Evolutionary conservation across 306 rosid genomes (phyloP).

Genomic region (Cucurbita pepo): DNA sequence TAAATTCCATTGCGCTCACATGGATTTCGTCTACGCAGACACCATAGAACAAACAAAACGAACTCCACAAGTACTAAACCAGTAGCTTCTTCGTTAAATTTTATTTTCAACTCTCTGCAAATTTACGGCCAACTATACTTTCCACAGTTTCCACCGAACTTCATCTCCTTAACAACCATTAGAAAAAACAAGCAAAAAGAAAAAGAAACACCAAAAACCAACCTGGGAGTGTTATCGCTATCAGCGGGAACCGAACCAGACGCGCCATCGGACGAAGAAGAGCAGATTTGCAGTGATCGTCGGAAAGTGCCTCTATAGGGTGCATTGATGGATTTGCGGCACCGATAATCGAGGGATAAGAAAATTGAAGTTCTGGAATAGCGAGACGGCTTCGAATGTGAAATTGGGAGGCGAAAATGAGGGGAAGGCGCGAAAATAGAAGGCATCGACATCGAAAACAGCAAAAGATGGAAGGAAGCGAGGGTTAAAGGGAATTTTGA

Average conservation of each 20-base stretch:
- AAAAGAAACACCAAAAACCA: background rate
- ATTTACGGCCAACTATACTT: background rate
- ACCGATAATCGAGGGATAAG: background rate
- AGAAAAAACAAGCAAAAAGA: background rate
- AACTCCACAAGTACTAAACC: background rate
- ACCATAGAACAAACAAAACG: background rate
- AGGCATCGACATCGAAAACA: conserved; percentile 26
- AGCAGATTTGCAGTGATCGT: conserved; percentile 20
- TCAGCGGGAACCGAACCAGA: conserved; percentile 7
- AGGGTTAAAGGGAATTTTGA: background rate
- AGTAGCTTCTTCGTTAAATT: background rate
- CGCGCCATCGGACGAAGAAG: conserved; percentile 44
- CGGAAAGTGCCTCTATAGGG: conserved; percentile 13
- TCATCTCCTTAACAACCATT: background rate
- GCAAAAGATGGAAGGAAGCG: background rate
- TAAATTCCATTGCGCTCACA: background rate
- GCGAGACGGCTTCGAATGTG: conserved; percentile 6
- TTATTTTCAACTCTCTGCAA: background rate
- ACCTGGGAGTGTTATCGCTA: conserved; percentile 47
- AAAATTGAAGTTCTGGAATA: conserved; percentile 12
- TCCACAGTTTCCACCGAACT: background rate
- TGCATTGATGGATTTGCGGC: conserved; percentile 7
- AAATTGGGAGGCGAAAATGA: conserved; percentile 17
- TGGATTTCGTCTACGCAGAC: background rate
- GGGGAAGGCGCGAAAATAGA: conserved; percentile 28